Conservation (phyloP, 2,329 filamentous ascomycete genomes). For the Chaetomiaceae sp. region DNA sequence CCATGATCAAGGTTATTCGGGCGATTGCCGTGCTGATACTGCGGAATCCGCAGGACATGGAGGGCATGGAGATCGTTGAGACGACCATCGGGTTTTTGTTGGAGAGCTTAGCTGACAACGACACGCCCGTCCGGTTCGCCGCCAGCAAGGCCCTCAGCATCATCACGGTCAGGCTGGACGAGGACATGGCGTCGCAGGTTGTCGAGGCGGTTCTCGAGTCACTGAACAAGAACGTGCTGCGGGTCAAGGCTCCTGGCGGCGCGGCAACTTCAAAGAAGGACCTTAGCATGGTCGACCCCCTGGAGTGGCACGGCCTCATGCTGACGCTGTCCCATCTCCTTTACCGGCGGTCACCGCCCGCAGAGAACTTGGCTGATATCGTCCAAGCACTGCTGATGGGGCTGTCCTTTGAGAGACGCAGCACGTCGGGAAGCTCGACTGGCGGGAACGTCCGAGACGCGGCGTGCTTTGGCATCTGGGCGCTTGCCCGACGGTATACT, state of each 20-base stretch:
- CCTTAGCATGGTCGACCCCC: constrained; percentile 69
- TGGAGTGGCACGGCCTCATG: constrained; percentile 89
- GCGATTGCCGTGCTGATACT: constrained; percentile 66
- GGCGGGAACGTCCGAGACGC: constrained; percentile 92
- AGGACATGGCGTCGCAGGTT: constrained; percentile 79
- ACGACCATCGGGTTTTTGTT: constrained; percentile 78
- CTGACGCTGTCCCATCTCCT: constrained; percentile 82
- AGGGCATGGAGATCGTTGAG: constrained; percentile 61
- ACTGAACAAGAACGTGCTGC: constrained; percentile 56
- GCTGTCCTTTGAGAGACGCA: constrained; percentile 83
- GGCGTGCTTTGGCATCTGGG: constrained; percentile 95
- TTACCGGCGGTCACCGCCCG: constrained; percentile 76
- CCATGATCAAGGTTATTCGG: constrained; percentile 78
- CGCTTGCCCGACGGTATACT: constrained; percentile 78
- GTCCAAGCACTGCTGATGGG: constrained; percentile 74
- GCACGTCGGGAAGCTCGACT: constrained; percentile 75
- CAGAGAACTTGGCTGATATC: constrained; percentile 65
- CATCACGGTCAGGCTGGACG: constrained; percentile 73
- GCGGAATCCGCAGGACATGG: constrained; percentile 42
- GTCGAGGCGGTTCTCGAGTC: constrained; percentile 80
- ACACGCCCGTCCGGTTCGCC: constrained; percentile 84
- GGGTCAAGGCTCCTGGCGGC: constrained; percentile 38
- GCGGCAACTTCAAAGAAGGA: constrained; percentile 45
- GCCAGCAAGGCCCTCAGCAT: constrained; percentile 91
- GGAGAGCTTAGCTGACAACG: constrained; percentile 73